These are phyloP conservation scores for Rhododendron simsii DNA, from an alignment of 148 eudicot species.

Conservation along the genomic window DNA sequence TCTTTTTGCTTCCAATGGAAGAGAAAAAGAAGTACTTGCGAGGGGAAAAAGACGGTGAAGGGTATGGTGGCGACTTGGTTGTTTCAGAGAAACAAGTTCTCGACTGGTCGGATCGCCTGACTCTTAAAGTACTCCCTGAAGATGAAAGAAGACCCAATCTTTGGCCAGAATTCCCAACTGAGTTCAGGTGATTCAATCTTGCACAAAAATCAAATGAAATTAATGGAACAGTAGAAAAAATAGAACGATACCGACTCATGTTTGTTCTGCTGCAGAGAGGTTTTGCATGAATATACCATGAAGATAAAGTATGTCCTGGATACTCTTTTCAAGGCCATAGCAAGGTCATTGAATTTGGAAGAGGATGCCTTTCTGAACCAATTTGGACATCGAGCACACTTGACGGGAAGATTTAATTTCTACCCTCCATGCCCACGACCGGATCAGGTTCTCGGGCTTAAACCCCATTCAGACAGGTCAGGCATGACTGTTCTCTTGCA, in stretches of 20 bases:
- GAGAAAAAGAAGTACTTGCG: conserved; percentile 32
- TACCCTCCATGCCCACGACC: conserved; percentile 37
- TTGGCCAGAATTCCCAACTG: conserved; percentile 43
- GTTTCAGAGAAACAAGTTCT: conserved; percentile 15
- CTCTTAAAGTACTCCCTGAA: conserved; percentile 36
- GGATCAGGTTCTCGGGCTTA: conserved; percentile 32
- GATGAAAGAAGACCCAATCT: conserved; percentile 23
- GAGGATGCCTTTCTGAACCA: conserved; percentile 18
- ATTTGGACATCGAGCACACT: conserved; percentile 25
- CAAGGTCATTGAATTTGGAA: conserved; percentile 25
- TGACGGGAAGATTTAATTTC: conserved; percentile 29
- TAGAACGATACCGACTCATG: neutral
- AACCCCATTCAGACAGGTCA: conserved; percentile 45
- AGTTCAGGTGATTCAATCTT: conserved; percentile 25
- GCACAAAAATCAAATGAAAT: neutral
- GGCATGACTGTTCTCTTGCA: conserved; percentile 37
- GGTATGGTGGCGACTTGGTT: conserved; percentile 18
- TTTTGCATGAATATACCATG: conserved; percentile 25
- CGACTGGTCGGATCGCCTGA: conserved; percentile 43
- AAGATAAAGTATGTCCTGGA: conserved; percentile 23
- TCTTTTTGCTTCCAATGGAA: conserved; percentile 36
- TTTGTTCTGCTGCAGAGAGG: conserved; percentile 18
- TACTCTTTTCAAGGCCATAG: conserved; percentile 21
- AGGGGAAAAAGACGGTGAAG: conserved; percentile 21
- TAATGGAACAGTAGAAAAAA: neutral